These are phyloP conservation scores for Rhynchospora pubera DNA, from an alignment of 176 grass and related monocot species.

Conservation along the genomic window DNA sequence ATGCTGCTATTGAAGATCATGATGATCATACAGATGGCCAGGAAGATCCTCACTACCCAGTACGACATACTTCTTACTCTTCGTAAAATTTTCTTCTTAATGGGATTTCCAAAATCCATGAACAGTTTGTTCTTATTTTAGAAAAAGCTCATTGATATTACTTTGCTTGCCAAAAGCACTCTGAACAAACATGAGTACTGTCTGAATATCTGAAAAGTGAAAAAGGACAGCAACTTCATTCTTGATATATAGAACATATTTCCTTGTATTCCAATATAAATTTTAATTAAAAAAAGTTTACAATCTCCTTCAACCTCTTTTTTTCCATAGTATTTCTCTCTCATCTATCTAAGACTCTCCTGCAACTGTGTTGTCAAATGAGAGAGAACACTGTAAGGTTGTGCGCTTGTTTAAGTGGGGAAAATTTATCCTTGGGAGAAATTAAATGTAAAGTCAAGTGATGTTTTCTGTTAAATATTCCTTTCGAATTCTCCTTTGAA, in stretches of 20 bases:
- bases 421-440: background rate
- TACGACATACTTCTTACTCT: conserved; percentile 17
- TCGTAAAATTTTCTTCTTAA: background rate
- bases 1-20: conserved; percentile 27
- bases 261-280: background rate
- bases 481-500: background rate
- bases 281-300: background rate
- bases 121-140: background rate
- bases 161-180: background rate
- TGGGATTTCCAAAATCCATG: background rate
- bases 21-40: background rate
- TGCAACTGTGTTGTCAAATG: background rate
- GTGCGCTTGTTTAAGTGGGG: background rate
- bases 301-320: background rate
- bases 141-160: background rate
- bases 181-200: background rate
- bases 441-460: background rate
- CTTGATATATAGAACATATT: background rate
- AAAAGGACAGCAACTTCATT: background rate
- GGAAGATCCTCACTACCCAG: background rate
- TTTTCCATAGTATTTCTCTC: background rate
- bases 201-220: background rate
- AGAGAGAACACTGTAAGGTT: background rate
- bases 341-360: background rate
- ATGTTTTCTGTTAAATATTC: conserved; percentile 21